Conservation (phyloP, 2,329 filamentous ascomycete species). For the Calonectria multiphialidica region DNA sequence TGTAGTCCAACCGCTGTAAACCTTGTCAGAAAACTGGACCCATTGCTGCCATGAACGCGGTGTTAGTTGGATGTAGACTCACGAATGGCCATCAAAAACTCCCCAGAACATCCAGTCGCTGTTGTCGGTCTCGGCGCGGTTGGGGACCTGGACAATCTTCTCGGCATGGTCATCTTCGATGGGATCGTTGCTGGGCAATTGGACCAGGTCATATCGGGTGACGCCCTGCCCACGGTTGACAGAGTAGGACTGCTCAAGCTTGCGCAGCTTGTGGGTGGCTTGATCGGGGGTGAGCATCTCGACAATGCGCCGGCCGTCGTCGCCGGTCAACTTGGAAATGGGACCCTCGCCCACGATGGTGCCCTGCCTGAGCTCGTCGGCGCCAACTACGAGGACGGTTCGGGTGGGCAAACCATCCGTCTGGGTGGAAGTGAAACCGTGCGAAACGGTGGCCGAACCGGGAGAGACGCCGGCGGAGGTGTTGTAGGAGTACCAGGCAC, state of each 20-base stretch:
- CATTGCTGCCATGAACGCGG: not conserved
- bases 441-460: conserved; percentile 49
- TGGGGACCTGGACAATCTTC: conserved; percentile 93
- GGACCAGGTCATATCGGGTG: conserved; percentile 92
- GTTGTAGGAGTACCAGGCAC: conserved; percentile 81
- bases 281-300: conserved; percentile 98
- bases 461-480: conserved; percentile 49
- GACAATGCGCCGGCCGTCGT: conserved; percentile 85
- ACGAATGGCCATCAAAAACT: conserved; percentile 97
- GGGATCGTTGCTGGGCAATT: conserved; percentile 95
- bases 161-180: conserved; percentile 99
- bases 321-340: conserved; percentile 88
- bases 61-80: conserved; percentile 49
- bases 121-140: conserved; percentile 61
- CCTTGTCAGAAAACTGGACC: conserved; percentile 26
- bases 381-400: conserved; percentile 87
- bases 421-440: conserved; percentile 57
- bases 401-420: conserved; percentile 62
- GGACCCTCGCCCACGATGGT: conserved; percentile 88
- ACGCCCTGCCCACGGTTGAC: conserved; percentile 92
- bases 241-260: conserved; percentile 91
- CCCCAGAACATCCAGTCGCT: conserved; percentile 99
- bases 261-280: conserved; percentile 88
- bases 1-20: conserved; percentile 90
- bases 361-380: conserved; percentile 90